Conservation (phyloP, 805 yeast genomes). For the Cyberlindnera mrakii region DNA sequence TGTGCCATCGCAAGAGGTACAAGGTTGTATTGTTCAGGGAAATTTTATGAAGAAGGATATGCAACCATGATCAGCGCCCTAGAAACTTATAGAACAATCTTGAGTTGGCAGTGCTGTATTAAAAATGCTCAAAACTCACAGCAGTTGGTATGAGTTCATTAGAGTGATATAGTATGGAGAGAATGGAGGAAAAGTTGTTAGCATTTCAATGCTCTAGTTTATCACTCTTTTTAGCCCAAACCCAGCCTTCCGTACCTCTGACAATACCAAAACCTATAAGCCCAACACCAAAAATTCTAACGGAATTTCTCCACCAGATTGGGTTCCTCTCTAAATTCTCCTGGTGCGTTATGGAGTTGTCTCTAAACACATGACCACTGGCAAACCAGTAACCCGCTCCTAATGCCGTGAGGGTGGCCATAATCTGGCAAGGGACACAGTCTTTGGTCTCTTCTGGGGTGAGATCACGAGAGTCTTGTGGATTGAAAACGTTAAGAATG, state of each 20-base stretch:
- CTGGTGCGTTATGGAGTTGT: slow-evolving; percentile 29
- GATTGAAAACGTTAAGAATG: slow-evolving; percentile 21
- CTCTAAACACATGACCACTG: slow-evolving; percentile 48
- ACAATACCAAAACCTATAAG: slow-evolving; percentile 52
- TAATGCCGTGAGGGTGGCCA: slow-evolving; percentile 53
- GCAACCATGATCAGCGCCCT: too few species aligned
- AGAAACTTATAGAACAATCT: too few species aligned
- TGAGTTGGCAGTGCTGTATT: too few species aligned
- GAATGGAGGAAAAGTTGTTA: too few species aligned
- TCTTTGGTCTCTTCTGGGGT: slow-evolving; percentile 39
- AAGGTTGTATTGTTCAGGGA: too few species aligned
- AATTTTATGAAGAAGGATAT: too few species aligned
- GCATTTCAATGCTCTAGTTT: background rate
- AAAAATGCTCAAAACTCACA: too few species aligned
- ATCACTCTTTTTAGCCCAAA: slow-evolving; percentile 42
- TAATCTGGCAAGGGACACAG: slow-evolving; percentile 64
- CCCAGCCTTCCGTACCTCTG: slow-evolving; percentile 59
- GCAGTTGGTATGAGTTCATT: too few species aligned
- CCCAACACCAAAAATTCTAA: slow-evolving; percentile 48
- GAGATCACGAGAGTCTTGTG: slow-evolving; percentile 22
- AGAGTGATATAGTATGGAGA: too few species aligned
- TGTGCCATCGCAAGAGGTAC: too few species aligned
- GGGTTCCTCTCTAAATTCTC: slow-evolving; percentile 38
- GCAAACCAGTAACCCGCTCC: slow-evolving; percentile 60
- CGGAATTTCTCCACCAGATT: slow-evolving; percentile 53